Conservation (phyloP, 2,329 filamentous ascomycete species). For the Corinectria fuckeliana region DNA sequence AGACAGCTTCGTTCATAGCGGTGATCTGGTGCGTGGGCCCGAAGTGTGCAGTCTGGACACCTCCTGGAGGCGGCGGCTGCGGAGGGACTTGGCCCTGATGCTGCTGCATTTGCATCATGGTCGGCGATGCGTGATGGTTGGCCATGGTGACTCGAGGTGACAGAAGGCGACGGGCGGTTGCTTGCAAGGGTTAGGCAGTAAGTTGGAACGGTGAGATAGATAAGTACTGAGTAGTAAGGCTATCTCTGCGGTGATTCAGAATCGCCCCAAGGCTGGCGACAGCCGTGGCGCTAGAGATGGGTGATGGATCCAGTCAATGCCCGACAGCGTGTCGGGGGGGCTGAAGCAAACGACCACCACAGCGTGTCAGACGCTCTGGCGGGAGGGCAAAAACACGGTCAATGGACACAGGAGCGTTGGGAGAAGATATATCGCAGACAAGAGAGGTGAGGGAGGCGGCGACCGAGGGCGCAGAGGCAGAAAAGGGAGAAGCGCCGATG, state of each 20-base stretch:
- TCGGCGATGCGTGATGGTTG: constrained; percentile 81
- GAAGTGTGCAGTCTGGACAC: constrained; percentile 63
- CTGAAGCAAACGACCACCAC: constrained; percentile 16
- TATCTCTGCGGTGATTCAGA: constrained; percentile 26
- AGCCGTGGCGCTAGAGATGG: constrained; percentile 21
- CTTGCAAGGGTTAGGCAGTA: constrained; percentile 19
- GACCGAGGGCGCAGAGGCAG: constrained; percentile 25
- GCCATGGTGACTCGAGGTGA: constrained; percentile 61
- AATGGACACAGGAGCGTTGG: constrained; percentile 20
- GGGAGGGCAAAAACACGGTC: constrained; percentile 19
- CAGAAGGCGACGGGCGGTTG: constrained; percentile 19
- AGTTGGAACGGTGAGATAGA: neutral
- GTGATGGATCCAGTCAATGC: constrained; percentile 22
- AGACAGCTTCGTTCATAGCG: constrained; percentile 83
- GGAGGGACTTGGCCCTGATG: constrained; percentile 68
- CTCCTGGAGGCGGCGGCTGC: constrained; percentile 48
- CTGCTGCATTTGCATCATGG: constrained; percentile 72
- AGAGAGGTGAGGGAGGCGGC: constrained; percentile 13
- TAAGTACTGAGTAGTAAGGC: neutral
- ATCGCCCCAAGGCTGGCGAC: constrained; percentile 7
- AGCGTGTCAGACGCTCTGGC: constrained; percentile 20
- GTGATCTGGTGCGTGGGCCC: constrained; percentile 77
- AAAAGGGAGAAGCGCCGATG: constrained; percentile 34
- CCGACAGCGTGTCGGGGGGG: constrained; percentile 16
- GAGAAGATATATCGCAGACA: constrained; percentile 19